These are phyloP conservation scores for Lyophyllum semitale DNA, from an alignment of 768 basidiomycete genomes.

Conservation along the genomic window DNA sequence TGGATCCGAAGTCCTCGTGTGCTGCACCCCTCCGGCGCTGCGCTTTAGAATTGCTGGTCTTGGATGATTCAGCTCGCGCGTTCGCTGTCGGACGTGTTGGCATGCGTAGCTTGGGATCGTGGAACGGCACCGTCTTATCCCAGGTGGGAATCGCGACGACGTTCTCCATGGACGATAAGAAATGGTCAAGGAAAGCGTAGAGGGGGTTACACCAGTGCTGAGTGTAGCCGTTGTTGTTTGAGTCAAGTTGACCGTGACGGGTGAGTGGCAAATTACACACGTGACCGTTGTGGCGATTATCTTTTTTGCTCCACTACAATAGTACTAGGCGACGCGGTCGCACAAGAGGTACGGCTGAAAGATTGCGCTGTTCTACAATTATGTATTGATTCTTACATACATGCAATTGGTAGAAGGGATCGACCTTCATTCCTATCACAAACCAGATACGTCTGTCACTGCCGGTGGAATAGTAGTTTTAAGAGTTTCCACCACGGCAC, in stretches of 20 bases:
- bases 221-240: neutral
- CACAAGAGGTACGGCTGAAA: no score
- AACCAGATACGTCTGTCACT: neutral
- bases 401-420: no score
- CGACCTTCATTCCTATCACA: neutral
- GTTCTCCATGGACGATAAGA: slow-evolving; percentile 10
- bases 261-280: neutral
- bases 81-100: slow-evolving; percentile 5
- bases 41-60: neutral
- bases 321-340: no score
- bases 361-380: no score
- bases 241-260: neutral
- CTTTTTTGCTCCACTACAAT: no score
- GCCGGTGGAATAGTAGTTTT: no score
- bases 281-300: neutral
- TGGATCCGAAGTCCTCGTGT: slow-evolving; percentile 19
- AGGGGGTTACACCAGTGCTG: neutral
- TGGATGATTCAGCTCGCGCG: neutral
- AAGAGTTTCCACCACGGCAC: neutral
- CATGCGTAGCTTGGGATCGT: slow-evolving; percentile 15
- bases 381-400: no score
- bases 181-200: neutral
- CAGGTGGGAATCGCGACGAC: slow-evolving; percentile 4
- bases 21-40: slow-evolving; percentile 12
- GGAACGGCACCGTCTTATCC: slow-evolving; percentile 1